Evolutionary conservation across 495 filamentous ascomycete species (phyloP).

Genomic region (Neurospora sp.): DNA sequence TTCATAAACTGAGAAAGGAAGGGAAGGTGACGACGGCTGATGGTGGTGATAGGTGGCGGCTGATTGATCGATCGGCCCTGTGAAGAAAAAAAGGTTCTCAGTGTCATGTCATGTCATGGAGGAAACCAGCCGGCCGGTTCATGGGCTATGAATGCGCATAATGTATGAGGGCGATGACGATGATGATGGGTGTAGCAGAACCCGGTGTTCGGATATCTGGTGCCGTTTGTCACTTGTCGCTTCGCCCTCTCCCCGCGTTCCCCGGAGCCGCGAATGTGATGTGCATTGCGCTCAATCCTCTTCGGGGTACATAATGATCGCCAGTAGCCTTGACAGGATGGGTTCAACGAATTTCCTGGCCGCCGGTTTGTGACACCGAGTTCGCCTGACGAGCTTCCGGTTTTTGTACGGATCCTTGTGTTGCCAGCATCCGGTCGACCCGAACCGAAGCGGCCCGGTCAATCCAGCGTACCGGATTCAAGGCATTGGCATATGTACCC

Average conservation of each 20-base stretch:
- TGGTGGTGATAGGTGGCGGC: conserved; percentile 43
- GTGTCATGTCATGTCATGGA: not conserved
- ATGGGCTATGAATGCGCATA: not conserved
- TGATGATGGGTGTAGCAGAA: not conserved
- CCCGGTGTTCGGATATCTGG: not conserved
- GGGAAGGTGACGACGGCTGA: conserved; percentile 42
- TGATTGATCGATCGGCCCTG: conserved; percentile 33
- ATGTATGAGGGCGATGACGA: not conserved
- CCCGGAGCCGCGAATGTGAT: not conserved
- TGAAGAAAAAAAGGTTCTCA: conserved; percentile 11
- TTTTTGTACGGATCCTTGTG: not conserved
- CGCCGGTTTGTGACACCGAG: not conserved
- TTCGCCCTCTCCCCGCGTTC: not conserved
- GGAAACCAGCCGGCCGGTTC: not conserved
- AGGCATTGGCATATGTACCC: not conserved
- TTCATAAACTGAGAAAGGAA: conserved; percentile 60
- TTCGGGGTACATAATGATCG: not conserved
- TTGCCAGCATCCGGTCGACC: not conserved
- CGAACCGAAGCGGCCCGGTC: not conserved
- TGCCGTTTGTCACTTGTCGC: not conserved
- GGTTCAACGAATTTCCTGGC: no score
- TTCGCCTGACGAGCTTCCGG: not conserved
- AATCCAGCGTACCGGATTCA: not conserved
- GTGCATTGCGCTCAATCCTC: not conserved
- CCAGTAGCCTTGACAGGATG: not conserved